Base-by-base conservation (phyloP, 768 basidiomycete species). In the Cubamyces sp. region DNA sequence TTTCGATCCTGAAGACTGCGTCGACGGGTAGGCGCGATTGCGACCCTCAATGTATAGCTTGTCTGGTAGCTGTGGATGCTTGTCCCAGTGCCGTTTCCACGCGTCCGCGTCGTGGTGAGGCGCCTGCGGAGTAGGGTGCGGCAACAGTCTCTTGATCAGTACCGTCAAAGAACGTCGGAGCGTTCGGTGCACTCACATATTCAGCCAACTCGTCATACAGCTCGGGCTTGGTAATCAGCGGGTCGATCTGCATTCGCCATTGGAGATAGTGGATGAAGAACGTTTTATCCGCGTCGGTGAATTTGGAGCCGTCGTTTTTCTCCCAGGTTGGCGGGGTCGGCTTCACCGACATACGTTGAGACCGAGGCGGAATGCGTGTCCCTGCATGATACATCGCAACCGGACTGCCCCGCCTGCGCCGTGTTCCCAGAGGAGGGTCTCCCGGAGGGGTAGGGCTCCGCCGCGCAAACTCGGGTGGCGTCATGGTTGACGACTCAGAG, bases 31-130 rank as follows among this genome's bases (percentile, higher is more conserved):
- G 11, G 15, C 51, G 2, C 34, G 7, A 15, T 39, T 39, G 3
- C 54, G 41, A 16, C 23, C 54, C 14, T 61, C 60, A 30, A 49
- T 55, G 39, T 39, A 23, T 4, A 61, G 49, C 16, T 23, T 37
- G 21, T 55, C 60, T 2, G 60, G 47, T n/a, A 61, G 3, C 37
- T 54, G 8, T 6, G 60, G 60, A 21, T 43, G 3, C 11, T 55
- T 49, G 25, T 61, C 60, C 60, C 60, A 61, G 21, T 61, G 60
- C n/a, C 41, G 23, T 26, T 50, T 41, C 60, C 60, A 61, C 26
- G 60, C 53, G 6, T 54, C 47, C 3, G 54, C 54, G 45, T 37
- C 19, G 26, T 46, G 45, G 8, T 14, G 42, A 0, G 54, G 34
- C 18, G 19, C 15, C 54, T 34, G 18, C 6, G 14, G 4, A 3